Evolutionary conservation across 805 yeast species (phyloP).

Genomic region (Candida nonsorbophila): DNA sequence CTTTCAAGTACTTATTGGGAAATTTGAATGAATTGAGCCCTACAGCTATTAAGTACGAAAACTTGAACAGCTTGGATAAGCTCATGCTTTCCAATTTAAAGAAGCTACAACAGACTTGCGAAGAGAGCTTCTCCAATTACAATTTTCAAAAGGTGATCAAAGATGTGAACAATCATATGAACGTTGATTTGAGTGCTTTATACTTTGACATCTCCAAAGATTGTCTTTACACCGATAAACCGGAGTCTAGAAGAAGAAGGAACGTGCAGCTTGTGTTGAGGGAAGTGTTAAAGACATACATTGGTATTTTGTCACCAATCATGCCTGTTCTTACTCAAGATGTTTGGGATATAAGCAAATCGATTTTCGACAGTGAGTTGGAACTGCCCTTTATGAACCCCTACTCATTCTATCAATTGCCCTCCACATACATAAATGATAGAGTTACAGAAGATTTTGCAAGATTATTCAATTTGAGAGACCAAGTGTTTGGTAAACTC

Average conservation of each 20-base stretch:
- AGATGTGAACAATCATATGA: conserved; percentile 65
- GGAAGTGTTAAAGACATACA: conserved; percentile 54
- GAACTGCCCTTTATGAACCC: conserved; percentile 47
- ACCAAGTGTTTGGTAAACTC: conserved; percentile 43
- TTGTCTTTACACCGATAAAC: conserved; percentile 66
- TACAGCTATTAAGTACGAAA: conserved; percentile 34
- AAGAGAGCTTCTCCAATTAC: conserved; percentile 46
- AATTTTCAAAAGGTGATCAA: conserved; percentile 70
- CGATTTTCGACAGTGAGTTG: conserved; percentile 11
- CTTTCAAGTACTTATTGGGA: conserved; percentile 78
- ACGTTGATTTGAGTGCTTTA: conserved; percentile 68
- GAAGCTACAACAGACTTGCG: conserved; percentile 37
- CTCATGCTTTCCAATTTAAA: conserved; percentile 54
- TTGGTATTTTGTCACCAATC: conserved; percentile 72
- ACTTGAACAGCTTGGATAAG: conserved; percentile 47
- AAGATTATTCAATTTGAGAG: conserved; percentile 43
- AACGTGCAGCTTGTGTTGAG: conserved; percentile 63
- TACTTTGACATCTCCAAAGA: conserved; percentile 89
- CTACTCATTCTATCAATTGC: conserved; percentile 31
- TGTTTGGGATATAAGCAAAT: conserved; percentile 63
- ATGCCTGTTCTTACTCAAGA: conserved; percentile 85
- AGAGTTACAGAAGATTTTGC: conserved; percentile 40
- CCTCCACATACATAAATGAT: conserved; percentile 26
- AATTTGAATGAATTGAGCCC: conserved; percentile 42
- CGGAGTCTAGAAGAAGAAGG: conserved; percentile 44